These are phyloP conservation scores for Trypanosoma mega DNA, from an alignment of 208 protist genomes.

Conservation along the genomic window DNA sequence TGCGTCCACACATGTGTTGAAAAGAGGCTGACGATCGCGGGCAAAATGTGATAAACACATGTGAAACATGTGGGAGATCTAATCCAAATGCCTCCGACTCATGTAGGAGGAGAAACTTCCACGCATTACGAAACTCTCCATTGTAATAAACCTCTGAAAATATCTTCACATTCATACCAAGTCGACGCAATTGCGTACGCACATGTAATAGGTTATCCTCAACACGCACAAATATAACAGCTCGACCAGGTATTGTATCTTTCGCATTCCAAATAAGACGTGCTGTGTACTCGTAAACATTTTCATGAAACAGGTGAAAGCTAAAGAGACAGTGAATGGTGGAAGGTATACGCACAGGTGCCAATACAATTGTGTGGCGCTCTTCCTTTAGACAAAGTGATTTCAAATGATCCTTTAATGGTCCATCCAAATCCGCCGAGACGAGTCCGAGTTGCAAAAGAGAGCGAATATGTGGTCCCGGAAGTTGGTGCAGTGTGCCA, in stretches of 20 bases:
- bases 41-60: conserved; percentile 82
- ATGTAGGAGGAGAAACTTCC: conserved; percentile 75
- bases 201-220: conserved; percentile 53
- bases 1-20: conserved; percentile 84
- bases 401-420: conserved; percentile 74
- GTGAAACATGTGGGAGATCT: conserved; percentile 75
- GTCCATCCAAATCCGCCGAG: conserved; percentile 62
- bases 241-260: conserved; percentile 67
- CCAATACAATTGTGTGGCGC: conserved; percentile 70
- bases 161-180: conserved; percentile 74
- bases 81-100: conserved; percentile 77
- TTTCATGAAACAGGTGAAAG: conserved; percentile 45
- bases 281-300: conserved; percentile 46
- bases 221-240: conserved; percentile 61
- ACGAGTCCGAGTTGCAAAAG: conserved; percentile 80
- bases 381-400: conserved; percentile 72
- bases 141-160: conserved; percentile 76
- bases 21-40: conserved; percentile 64
- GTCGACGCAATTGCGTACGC: conserved; percentile 48
- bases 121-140: conserved; percentile 46
- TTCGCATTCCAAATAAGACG: conserved; percentile 65
- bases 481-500: conserved; percentile 80
- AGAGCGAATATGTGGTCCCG: conserved; percentile 81
- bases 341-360: conserved; percentile 60
- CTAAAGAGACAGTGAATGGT: conserved; percentile 85